Base-by-base conservation (phyloP, 805 yeast species). In the Cyberlindnera galapagoensis region DNA sequence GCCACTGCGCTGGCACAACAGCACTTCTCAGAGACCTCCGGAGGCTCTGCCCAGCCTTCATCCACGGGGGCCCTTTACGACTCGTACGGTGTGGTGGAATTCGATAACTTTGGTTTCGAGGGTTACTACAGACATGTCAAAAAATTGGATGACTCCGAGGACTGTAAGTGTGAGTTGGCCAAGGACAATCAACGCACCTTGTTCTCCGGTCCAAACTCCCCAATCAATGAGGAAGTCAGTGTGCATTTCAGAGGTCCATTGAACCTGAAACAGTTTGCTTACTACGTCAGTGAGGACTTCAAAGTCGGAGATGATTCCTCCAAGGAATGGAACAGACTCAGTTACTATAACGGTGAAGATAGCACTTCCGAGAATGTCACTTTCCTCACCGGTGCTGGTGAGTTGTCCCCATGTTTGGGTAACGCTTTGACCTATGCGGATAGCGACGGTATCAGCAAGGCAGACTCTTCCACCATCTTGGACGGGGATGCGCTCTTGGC, bases 241-340 rank as follows among this genome's bases (percentile, higher is more conserved):
- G 85, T 81, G 11, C 92, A 81, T 52, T 73, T 81, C 54, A 70
- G 92, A 60, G 92, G 92, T 27, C 92, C 92, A 8, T 52, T 81
- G 38, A 59, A 67, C 11, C 62, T 81, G 48, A 56, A 60, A 38
- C 67, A 71, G 46, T 81, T 80, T 51, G 88, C 75, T 5, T 76
- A 61, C 44, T 81, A 76, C 50, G 63, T 65, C n/a, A 44, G 76
- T 11, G 61, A 62, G 4, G 50, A 58, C 18, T 76, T 62, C 42
- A 46, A 42, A 2, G 16, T 35, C 8, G 64, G 64, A 20, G 53
- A 55, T 20, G 34, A 38, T 45, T 44, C 45, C 21, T 54, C 66
- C 14, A 64, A 66, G 16, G 60, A 60, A 22, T 81, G 86, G 85
- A 40, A 54, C 13, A 69, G 88, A 56, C 47, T 51, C 15, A 76